Conservation (phyloP, 2,329 filamentous ascomycete species). For the Aaosphaeria pasadenensis region DNA sequence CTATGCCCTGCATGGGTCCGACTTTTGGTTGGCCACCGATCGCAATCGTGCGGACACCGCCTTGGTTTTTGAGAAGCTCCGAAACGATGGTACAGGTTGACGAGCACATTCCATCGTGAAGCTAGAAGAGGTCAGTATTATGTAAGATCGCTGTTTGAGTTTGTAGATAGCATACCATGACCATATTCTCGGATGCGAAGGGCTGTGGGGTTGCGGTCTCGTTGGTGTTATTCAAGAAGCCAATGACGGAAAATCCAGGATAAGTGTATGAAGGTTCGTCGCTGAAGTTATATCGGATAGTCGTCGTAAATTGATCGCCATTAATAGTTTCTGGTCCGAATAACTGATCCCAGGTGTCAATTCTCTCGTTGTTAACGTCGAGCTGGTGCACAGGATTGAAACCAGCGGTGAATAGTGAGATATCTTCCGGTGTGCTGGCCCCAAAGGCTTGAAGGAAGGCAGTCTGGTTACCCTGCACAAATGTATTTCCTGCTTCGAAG, state of each 20-base stretch:
- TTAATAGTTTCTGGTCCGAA: constrained; percentile 33
- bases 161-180: constrained; percentile 25
- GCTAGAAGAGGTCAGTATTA: constrained; percentile 2
- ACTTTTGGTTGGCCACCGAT: constrained; percentile 42
- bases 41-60: constrained; percentile 40
- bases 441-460: constrained; percentile 23
- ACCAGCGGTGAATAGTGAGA: constrained; percentile 19
- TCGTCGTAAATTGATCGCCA: constrained; percentile 33
- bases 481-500: constrained; percentile 27
- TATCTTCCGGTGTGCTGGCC: constrained; percentile 15
- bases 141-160: not conserved
- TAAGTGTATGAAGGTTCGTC: constrained; percentile 28
- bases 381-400: constrained; percentile 35
- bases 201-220: constrained; percentile 30
- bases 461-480: constrained; percentile 23
- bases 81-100: constrained; percentile 46
- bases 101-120: constrained; percentile 46
- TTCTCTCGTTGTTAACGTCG: constrained; percentile 24
- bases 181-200: constrained; percentile 38
- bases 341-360: constrained; percentile 33
- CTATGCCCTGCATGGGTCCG: constrained; percentile 44
- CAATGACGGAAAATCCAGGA: constrained; percentile 26
- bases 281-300: constrained; percentile 37
- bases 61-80: constrained; percentile 47
- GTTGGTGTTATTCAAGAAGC: constrained; percentile 26